Percentiles rank a stretch among this genome's conserved stretches.
Evolutionary conservation across 768 basidiomycete genomes (phyloP).

Genomic region (Ramaria rubella): DNA sequence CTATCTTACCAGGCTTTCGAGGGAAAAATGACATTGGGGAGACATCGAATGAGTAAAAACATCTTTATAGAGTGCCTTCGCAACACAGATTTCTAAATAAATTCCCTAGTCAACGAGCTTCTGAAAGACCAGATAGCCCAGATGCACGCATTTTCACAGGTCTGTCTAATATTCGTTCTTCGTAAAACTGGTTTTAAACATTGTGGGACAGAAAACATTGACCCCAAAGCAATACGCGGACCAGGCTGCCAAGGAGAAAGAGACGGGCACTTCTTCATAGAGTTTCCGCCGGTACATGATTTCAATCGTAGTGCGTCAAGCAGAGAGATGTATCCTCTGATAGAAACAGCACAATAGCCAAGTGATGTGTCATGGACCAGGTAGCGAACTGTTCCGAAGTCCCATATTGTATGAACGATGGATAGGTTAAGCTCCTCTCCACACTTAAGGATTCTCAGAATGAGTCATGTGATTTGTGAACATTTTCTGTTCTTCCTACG

Average conservation of each 20-base stretch:
- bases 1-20: constrained; percentile 51
- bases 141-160: constrained; percentile 89
- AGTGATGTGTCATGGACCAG: no score
- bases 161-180: constrained; percentile 22
- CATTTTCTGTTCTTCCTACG: no score
- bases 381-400: no score
- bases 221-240: constrained; percentile 62
- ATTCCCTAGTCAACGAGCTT: constrained; percentile 59
- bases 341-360: no score
- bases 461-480: no score
- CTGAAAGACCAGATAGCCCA: constrained; percentile 68
- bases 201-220: constrained; percentile 67
- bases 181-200: background rate
- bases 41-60: constrained; percentile 60
- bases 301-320: no score
- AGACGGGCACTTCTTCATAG: background rate
- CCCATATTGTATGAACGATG: no score
- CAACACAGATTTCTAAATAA: background rate
- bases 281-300: background rate
- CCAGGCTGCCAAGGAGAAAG: constrained; percentile 27
- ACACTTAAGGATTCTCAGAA: no score
- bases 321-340: no score
- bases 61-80: background rate
- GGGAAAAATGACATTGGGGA: constrained; percentile 71
- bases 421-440: no score